These are phyloP conservation scores for Ascosphaera apis DNA, from an alignment of 2,329 filamentous ascomycete species.

Conservation along the genomic window DNA sequence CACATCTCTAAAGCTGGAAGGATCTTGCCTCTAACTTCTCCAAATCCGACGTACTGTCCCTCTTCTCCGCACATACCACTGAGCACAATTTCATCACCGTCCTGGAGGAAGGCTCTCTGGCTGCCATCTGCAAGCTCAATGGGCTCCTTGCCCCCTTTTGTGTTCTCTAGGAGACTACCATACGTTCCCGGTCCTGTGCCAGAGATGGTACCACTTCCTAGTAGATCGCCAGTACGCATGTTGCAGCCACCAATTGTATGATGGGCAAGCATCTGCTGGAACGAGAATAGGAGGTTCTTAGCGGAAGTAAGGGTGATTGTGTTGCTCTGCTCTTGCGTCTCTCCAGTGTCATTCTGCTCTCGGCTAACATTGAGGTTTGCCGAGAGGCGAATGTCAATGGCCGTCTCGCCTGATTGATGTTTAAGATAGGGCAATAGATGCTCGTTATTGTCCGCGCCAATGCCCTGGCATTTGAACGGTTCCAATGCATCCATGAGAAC, in stretches of 20 bases:
- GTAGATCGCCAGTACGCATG: conserved; percentile 47
- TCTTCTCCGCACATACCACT: conserved; percentile 43
- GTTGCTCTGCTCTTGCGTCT: conserved; percentile 14
- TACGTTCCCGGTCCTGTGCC: conserved; percentile 34
- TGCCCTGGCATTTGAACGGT: conserved; percentile 33
- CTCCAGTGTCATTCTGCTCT: background rate
- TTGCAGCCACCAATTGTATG: conserved; percentile 56
- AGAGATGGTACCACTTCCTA: conserved; percentile 60
- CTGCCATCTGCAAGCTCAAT: conserved; percentile 41
- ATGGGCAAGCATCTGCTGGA: conserved; percentile 63
- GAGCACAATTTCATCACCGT: conserved; percentile 48
- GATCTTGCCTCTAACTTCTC: conserved; percentile 45
- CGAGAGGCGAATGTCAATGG: conserved; percentile 47
- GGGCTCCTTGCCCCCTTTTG: conserved; percentile 40
- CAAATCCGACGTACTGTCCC: conserved; percentile 50
- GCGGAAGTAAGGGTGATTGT: conserved; percentile 38
- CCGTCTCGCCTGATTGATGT: conserved; percentile 28
- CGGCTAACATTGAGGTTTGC: conserved; percentile 23
- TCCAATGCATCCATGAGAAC: conserved; percentile 55
- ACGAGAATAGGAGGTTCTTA: conserved; percentile 54
- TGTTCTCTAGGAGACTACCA: conserved; percentile 52
- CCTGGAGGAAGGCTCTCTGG: conserved; percentile 46
- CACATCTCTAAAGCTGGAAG: conserved; percentile 17
- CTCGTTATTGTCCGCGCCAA: conserved; percentile 29
- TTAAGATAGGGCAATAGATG: conserved; percentile 39